A percentile compares a stretch with the other conserved stretches of the same genome.
These are phyloP conservation scores for Torulaspora pretoriensis DNA, from an alignment of 1,139 yeast species.

Conservation along the genomic window DNA sequence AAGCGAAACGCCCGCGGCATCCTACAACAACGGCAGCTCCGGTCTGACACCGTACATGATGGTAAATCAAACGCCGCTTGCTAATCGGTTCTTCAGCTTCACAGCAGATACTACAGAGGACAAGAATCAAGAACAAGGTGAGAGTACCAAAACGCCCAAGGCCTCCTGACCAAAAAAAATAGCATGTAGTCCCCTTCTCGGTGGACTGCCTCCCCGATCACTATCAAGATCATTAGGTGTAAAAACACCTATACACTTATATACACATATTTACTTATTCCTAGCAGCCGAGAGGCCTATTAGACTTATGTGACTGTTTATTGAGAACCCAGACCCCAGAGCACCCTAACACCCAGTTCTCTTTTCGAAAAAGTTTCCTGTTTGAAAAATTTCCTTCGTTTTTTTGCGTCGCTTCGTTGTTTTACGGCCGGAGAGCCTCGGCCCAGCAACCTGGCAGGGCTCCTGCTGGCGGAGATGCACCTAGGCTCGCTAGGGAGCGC, in stretches of 20 bases:
- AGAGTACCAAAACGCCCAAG: constrained; percentile 1
- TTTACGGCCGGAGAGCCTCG: not conserved
- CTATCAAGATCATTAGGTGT: not conserved
- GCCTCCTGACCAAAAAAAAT: constrained; percentile 2
- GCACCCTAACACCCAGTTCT: not conserved
- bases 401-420: not conserved
- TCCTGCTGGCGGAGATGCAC: not conserved
- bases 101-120: constrained; percentile 20
- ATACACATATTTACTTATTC: too few relatives aligned
- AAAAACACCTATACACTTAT: not conserved
- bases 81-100: constrained; percentile 29
- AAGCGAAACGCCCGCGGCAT: constrained; percentile 12
- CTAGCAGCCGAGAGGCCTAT: not conserved
- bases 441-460: not conserved
- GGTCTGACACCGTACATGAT: constrained; percentile 34
- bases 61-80: constrained; percentile 31
- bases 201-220: constrained; percentile 1
- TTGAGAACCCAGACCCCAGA: not conserved
- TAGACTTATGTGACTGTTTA: constrained; percentile 2
- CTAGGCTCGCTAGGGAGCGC: not conserved
- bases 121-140: constrained; percentile 4
- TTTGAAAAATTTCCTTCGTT: not conserved
- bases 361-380: not conserved
- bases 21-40: constrained; percentile 25
- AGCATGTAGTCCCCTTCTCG: constrained; percentile 4